These are phyloP conservation scores for Talaromyces sp. DNA, from an alignment of 2,329 filamentous ascomycete genomes.

Conservation along the genomic window DNA sequence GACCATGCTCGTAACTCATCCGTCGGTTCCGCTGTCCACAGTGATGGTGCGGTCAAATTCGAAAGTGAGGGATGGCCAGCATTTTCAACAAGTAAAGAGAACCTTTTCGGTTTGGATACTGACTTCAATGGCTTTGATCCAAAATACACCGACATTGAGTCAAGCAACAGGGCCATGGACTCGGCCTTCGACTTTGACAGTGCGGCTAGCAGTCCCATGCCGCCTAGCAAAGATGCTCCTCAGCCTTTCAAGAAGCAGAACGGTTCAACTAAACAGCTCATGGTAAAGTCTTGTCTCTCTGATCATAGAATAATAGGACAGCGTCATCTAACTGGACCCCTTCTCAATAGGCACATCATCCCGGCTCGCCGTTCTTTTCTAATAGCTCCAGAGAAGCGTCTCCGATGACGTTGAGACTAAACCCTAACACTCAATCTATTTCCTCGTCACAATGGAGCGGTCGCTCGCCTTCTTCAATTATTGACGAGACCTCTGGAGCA, in stretches of 20 bases:
- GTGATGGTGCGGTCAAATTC: constrained; percentile 33
- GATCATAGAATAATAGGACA: neutral
- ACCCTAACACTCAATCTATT: constrained; percentile 28
- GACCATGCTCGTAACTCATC: constrained; percentile 40
- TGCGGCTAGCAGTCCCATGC: constrained; percentile 44
- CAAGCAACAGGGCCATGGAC: constrained; percentile 45
- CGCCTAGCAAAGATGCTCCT: constrained; percentile 28
- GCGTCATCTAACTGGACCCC: neutral
- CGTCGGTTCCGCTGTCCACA: constrained; percentile 36
- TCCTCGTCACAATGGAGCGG: constrained; percentile 35
- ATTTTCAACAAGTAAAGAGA: constrained; percentile 34
- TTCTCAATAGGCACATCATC: constrained; percentile 20
- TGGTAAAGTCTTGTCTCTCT: neutral
- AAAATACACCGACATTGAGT: constrained; percentile 36
- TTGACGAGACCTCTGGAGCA: constrained; percentile 43
- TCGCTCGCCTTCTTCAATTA: constrained; percentile 39
- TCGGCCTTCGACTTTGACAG: constrained; percentile 47
- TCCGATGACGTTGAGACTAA: constrained; percentile 27
- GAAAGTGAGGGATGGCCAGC: constrained; percentile 35
- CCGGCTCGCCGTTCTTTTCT: constrained; percentile 30
- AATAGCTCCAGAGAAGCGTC: constrained; percentile 34
- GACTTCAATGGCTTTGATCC: constrained; percentile 23
- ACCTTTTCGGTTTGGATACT: constrained; percentile 37
- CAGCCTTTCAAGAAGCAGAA: constrained; percentile 22
- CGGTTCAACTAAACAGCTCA: neutral